Conservation (phyloP, 148 eudicot genomes). For the Hydrangea macrophylla region DNA sequence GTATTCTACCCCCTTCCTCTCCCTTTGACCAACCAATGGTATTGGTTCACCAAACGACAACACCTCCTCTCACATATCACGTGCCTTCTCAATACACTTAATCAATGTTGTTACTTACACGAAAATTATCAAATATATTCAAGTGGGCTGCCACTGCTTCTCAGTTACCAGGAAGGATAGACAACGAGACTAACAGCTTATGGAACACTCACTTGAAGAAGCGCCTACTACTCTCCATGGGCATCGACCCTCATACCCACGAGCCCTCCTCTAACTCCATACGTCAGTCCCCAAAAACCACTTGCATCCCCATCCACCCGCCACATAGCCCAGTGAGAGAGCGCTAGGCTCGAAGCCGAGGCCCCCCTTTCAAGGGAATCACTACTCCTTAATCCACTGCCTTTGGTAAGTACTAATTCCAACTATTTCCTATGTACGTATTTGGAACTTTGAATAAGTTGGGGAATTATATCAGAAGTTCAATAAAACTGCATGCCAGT, state of each 20-base stretch:
- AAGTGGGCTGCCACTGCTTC: constrained; percentile 97
- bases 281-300: constrained; percentile 26
- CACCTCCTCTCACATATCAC: too few species aligned
- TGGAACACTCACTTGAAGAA: constrained; percentile 91
- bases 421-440: constrained; percentile 60
- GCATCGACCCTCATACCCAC: constrained; percentile 83
- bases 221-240: constrained; percentile 65
- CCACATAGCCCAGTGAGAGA: constrained; percentile 99
- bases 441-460: constrained; percentile 90
- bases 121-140: constrained; percentile 1
- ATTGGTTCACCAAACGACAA: too few species aligned
- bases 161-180: constrained; percentile 88
- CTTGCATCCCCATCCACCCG: constrained; percentile 71
- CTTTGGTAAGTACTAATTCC: constrained; percentile 19
- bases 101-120: neutral
- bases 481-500: constrained; percentile 24
- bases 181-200: constrained; percentile 89
- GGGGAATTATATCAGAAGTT: constrained; percentile 70
- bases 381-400: constrained; percentile 22
- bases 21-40: too few species aligned
- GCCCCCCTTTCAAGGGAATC: constrained; percentile 84
- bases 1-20: too few species aligned
- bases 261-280: constrained; percentile 35
- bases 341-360: constrained; percentile 96
- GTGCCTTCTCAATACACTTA: too few species aligned